Conservation (phyloP, 768 basidiomycete species). For the Mycena olivaceomarginata region DNA sequence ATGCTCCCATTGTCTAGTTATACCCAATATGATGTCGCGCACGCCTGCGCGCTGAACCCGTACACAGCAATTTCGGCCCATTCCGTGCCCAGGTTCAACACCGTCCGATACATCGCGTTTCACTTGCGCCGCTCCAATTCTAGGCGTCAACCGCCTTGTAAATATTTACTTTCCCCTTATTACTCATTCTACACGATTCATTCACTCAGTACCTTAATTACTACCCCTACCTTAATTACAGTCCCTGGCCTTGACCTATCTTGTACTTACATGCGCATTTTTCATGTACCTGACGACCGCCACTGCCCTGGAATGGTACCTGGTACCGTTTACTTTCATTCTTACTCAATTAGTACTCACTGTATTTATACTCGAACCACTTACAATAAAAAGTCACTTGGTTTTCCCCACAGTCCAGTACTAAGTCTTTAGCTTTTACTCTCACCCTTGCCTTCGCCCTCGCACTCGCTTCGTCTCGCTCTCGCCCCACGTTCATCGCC, state of each 20-base stretch:
- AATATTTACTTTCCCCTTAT: background rate
- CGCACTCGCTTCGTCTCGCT: no score
- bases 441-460: no score
- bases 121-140: background rate
- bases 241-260: background rate
- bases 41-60: background rate
- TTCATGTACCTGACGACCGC: background rate
- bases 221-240: background rate
- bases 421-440: no score
- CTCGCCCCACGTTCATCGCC: no score
- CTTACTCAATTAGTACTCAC: background rate
- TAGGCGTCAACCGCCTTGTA: background rate
- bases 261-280: background rate
- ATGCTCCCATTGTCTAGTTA: no score
- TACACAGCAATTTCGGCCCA: background rate
- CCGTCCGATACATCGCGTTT: background rate
- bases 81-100: slow-evolving; percentile 5
- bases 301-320: background rate
- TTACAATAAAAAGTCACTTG: background rate
- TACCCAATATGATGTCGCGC: no score
- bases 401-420: no score
- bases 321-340: background rate
- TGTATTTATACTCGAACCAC: no score
- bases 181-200: no score
- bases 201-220: background rate